Evolutionary conservation across 257 asterid genomes (phyloP).

Genomic region (Solanum tarijense): DNA sequence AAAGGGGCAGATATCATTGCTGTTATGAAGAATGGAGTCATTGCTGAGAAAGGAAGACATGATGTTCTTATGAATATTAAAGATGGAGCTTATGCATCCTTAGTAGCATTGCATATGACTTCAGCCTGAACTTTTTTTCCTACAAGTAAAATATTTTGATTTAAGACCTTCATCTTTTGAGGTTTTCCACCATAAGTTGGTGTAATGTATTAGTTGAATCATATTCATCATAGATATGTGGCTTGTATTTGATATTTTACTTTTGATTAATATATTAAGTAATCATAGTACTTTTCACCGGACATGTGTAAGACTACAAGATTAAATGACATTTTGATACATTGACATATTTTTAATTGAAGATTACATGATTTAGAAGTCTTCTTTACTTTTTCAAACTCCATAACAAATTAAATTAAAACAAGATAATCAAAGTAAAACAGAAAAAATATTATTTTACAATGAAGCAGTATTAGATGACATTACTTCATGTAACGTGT

Average conservation of each 20-base stretch:
- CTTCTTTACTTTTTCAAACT: neutral
- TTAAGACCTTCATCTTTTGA: neutral
- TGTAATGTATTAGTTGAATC: neutral
- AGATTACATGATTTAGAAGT: too few relatives aligned
- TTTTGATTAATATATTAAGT: too few relatives aligned
- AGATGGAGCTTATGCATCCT: neutral
- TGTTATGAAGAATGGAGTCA: neutral
- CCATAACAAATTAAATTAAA: neutral
- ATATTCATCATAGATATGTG: neutral
- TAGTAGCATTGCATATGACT: neutral
- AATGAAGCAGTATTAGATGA: neutral
- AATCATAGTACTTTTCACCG: fast-evolving
- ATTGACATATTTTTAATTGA: too few relatives aligned
- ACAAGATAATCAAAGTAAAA: too few relatives aligned
- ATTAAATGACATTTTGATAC: neutral
- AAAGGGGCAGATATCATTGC: neutral
- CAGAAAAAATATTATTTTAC: too few relatives aligned
- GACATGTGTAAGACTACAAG: too few relatives aligned
- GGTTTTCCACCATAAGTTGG: neutral
- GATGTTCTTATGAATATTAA: neutral
- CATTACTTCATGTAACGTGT: neutral
- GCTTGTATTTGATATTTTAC: too few relatives aligned
- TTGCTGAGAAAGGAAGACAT: neutral
- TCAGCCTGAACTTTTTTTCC: neutral
- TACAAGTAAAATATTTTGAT: too few relatives aligned